Evolutionary conservation across 2,329 filamentous ascomycete genomes (phyloP).

Genomic region (Stromatinia cepivora): DNA sequence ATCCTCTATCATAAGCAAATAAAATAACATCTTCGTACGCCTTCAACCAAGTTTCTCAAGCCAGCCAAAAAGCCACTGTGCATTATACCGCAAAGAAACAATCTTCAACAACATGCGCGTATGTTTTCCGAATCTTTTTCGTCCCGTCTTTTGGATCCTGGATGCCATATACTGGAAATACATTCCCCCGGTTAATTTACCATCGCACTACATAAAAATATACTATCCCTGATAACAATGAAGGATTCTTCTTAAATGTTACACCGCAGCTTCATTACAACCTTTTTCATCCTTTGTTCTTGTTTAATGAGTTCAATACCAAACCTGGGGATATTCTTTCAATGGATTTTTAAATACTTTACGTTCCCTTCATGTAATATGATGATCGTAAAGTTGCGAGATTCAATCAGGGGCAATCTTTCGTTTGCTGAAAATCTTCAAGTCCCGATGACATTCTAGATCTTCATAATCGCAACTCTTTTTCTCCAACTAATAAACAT

Average conservation of each 20-base stretch:
- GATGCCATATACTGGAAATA: neutral
- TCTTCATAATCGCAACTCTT: neutral
- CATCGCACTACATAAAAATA: neutral
- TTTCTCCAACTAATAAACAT: neutral
- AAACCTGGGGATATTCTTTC: neutral
- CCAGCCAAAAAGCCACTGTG: neutral
- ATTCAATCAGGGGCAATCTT: neutral
- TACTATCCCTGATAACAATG: neutral
- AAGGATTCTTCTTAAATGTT: conserved; percentile 5
- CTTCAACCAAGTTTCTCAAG: neutral
- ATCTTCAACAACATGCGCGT: neutral
- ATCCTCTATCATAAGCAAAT: neutral
- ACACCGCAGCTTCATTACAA: conserved; percentile 14
- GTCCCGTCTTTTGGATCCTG: neutral
- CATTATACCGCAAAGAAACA: neutral
- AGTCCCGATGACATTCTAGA: neutral
- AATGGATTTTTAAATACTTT: neutral
- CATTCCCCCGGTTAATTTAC: neutral
- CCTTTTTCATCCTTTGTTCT: conserved; percentile 1
- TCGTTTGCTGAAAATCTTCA: neutral
- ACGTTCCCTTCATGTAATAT: neutral
- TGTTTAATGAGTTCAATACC: neutral
- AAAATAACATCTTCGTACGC: neutral
- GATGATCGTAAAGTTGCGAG: neutral
- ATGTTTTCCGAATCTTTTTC: neutral